Conservation (phyloP, 202 grass and related monocot species). For the Musa balbisiana region DNA sequence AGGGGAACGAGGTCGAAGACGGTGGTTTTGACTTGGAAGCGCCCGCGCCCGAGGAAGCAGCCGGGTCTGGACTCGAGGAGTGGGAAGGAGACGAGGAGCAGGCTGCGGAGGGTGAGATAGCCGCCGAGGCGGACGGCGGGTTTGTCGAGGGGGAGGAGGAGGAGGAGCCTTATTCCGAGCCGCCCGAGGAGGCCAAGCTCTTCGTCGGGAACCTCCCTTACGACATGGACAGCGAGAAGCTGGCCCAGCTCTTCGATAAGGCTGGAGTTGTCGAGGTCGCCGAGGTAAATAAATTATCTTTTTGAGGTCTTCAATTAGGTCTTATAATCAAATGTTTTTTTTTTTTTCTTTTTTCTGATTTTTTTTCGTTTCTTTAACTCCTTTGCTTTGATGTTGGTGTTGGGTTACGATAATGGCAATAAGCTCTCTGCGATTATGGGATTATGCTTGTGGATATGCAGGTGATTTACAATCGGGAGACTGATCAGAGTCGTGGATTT, state of each 20-base stretch:
- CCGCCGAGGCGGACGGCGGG: neutral
- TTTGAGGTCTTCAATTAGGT: neutral
- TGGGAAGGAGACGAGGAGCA: constrained; percentile 1
- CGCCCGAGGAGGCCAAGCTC: constrained; percentile 17
- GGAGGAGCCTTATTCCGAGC: neutral
- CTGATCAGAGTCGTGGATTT: constrained; percentile 64
- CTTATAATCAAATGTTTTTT: neutral
- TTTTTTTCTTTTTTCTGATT: neutral
- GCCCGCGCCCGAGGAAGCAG: neutral
- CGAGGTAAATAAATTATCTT: neutral
- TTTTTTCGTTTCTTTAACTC: neutral
- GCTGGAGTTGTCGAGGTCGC: constrained; percentile 21
- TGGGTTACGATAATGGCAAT: neutral
- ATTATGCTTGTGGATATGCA: constrained; percentile 23
- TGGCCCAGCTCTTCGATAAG: constrained; percentile 13
- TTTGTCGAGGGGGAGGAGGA: neutral
- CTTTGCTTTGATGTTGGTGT: neutral
- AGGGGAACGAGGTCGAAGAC: constrained; percentile 1
- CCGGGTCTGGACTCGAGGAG: neutral
- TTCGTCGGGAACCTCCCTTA: constrained; percentile 11
- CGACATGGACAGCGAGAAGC: constrained; percentile 15
- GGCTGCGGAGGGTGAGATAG: neutral
- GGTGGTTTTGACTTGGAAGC: neutral
- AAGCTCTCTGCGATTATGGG: neutral
- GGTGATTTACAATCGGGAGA: constrained; percentile 79